Percentiles rank a stretch among this genome's conserved stretches.
Conservation (phyloP, 2,329 filamentous ascomycete species). For the Colletotrichum endophyticum region DNA sequence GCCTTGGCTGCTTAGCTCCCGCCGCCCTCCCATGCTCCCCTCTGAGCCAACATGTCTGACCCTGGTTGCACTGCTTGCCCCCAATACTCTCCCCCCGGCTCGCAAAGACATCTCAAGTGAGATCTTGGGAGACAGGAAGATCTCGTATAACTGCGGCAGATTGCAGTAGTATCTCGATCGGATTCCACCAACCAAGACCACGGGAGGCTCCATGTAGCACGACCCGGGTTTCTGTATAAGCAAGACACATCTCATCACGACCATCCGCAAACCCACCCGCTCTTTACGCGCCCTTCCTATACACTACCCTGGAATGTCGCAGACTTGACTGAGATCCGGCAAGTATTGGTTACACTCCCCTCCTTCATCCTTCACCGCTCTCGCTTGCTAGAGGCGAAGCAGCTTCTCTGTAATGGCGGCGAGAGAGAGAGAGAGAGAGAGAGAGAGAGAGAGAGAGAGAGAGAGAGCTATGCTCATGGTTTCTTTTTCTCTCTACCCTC, state of each 20-base stretch:
- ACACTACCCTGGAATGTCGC: constrained; percentile 21
- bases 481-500: constrained; percentile 11
- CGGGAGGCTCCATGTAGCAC: constrained; percentile 19
- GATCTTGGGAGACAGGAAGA: constrained; percentile 22
- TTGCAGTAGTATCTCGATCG: constrained; percentile 24
- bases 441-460: neutral
- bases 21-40: neutral
- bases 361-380: constrained; percentile 20
- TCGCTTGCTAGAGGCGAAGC: constrained; percentile 19
- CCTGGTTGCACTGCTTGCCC: constrained; percentile 3
- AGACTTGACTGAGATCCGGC: constrained; percentile 23
- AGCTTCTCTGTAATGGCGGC: neutral
- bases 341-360: constrained; percentile 25
- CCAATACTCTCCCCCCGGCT: constrained; percentile 1
- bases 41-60: neutral
- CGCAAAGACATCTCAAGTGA: constrained; percentile 7
- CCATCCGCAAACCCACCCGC: constrained; percentile 9
- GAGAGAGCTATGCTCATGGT: neutral
- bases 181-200: constrained; percentile 23
- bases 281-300: constrained; percentile 16
- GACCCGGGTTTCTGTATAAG: constrained; percentile 16
- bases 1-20: constrained; percentile 4
- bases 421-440: neutral
- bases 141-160: constrained; percentile 25
- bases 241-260: constrained; percentile 21